Evolutionary conservation across 2,329 filamentous ascomycete species (phyloP).

Genomic region (Sarocladium kiliense): DNA sequence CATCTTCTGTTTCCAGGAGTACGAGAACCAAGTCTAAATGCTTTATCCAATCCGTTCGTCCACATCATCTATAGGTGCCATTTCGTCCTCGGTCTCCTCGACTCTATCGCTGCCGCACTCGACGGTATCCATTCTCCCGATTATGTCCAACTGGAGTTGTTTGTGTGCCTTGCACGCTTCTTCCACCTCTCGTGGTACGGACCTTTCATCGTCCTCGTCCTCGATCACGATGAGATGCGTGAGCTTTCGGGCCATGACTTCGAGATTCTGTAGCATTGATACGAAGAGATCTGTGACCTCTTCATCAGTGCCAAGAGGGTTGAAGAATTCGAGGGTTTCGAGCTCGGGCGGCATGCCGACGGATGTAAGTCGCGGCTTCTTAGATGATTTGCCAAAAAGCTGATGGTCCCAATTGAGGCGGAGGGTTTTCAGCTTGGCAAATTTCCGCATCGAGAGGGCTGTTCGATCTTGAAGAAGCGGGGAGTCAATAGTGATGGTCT

Average conservation of each 20-base stretch:
- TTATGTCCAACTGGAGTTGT: slow-evolving; percentile 27
- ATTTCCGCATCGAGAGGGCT: slow-evolving; percentile 38
- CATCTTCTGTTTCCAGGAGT: not conserved
- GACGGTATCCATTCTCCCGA: slow-evolving; percentile 20
- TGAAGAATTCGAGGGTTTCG: slow-evolving; percentile 40
- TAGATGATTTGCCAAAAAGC: slow-evolving; percentile 39
- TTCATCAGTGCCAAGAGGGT: slow-evolving; percentile 39
- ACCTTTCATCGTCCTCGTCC: slow-evolving; percentile 20
- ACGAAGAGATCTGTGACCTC: slow-evolving; percentile 41
- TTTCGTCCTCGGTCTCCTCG: not conserved
- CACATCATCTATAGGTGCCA: not conserved
- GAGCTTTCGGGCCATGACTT: slow-evolving; percentile 30
- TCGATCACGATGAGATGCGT: slow-evolving; percentile 31
- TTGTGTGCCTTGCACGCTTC: slow-evolving; percentile 28
- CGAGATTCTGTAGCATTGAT: slow-evolving; percentile 32
- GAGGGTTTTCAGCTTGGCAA: slow-evolving; percentile 33
- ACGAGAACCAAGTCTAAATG: not conserved
- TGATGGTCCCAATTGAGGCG: slow-evolving; percentile 43
- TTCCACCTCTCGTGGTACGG: slow-evolving; percentile 27
- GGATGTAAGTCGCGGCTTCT: slow-evolving; percentile 38
- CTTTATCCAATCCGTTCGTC: not conserved
- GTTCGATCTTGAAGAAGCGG: slow-evolving; percentile 33
- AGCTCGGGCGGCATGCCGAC: slow-evolving; percentile 41
- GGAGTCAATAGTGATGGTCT: slow-evolving; percentile 40
- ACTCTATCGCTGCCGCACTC: not conserved